Evolutionary conservation across 1,139 yeast genomes (phyloP).

Genomic region (Zygosaccharomyces pseudobailii): DNA sequence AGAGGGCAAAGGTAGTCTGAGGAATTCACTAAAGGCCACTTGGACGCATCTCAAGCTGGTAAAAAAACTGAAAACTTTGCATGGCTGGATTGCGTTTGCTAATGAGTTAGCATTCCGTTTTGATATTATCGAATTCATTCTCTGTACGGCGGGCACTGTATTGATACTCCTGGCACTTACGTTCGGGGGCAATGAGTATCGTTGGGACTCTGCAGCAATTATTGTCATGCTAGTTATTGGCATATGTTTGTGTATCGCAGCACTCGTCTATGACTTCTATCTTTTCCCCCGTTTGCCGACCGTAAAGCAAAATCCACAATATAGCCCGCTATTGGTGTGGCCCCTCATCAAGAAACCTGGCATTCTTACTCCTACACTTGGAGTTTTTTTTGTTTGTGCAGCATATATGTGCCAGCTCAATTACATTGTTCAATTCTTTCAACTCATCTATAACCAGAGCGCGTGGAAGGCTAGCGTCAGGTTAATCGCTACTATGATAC

Average conservation of each 20-base stretch:
- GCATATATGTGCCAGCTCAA: slow-evolving; percentile 18
- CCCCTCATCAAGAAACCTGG: slow-evolving; percentile 15
- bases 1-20: slow-evolving; percentile 31
- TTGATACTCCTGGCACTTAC: slow-evolving; percentile 47
- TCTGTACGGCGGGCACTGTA: slow-evolving; percentile 42
- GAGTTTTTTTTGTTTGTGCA: slow-evolving; percentile 17
- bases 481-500: slow-evolving; percentile 49
- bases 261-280: slow-evolving; percentile 36
- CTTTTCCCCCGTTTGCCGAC: slow-evolving; percentile 13
- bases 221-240: slow-evolving; percentile 53
- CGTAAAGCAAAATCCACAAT: slow-evolving; percentile 10
- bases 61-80: not conserved
- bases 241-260: slow-evolving; percentile 40
- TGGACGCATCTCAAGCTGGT: slow-evolving; percentile 2
- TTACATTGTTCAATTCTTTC: slow-evolving; percentile 27
- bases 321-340: slow-evolving; percentile 24
- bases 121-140: slow-evolving; percentile 47
- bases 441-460: slow-evolving; percentile 19
- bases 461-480: slow-evolving; percentile 59
- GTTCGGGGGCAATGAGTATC: slow-evolving; percentile 46
- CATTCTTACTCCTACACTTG: slow-evolving; percentile 18
- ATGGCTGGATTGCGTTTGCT: not conserved
- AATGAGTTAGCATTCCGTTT: slow-evolving; percentile 25
- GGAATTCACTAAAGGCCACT: slow-evolving; percentile 1
- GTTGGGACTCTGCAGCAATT: slow-evolving; percentile 54